Percentiles rank a stretch among this genome's conserved stretches.
These are phyloP conservation scores for Xerocomus minutiporus DNA, from an alignment of 1,284 basidiomycete species.

Conservation along the genomic window DNA sequence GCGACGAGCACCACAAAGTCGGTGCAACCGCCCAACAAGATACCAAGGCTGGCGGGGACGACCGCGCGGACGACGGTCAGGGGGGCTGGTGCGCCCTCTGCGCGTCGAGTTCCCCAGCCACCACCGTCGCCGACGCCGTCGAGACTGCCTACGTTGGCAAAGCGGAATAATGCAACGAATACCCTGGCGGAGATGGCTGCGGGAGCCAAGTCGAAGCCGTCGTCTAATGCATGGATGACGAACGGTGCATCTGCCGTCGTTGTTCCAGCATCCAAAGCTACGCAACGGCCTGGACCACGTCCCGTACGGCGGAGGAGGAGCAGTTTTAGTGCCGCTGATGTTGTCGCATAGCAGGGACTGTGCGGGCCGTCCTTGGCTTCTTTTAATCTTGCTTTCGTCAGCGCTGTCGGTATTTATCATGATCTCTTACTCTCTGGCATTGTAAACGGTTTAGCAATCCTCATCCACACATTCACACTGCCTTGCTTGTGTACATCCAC, in stretches of 20 bases:
- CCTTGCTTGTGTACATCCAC: conserved; percentile 20
- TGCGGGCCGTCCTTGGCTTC: neutral
- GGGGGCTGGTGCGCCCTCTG: conserved; percentile 39
- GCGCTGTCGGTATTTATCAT: conserved; percentile 27
- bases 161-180: conserved; percentile 46
- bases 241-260: conserved; percentile 66
- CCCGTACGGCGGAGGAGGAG: conserved; percentile 69
- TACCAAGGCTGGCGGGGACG: conserved; percentile 63
- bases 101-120: conserved; percentile 36
- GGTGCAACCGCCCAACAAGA: conserved; percentile 66
- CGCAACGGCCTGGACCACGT: conserved; percentile 62
- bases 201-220: conserved; percentile 29
- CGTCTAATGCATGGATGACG: conserved; percentile 67
- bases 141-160: conserved; percentile 66
- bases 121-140: conserved; percentile 65
- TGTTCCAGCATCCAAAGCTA: conserved; percentile 58
- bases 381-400: conserved; percentile 7
- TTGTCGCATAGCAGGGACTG: conserved; percentile 50
- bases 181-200: conserved; percentile 52
- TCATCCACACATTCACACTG: conserved; percentile 12
- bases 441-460: conserved; percentile 29
- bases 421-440: conserved; percentile 24
- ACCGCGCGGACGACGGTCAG: conserved; percentile 37
- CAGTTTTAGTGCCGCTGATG: conserved; percentile 78
- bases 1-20: conserved; percentile 1